Evolutionary conservation across 2,329 filamentous ascomycete genomes (phyloP).

Genomic region (Xylaria sp.): DNA sequence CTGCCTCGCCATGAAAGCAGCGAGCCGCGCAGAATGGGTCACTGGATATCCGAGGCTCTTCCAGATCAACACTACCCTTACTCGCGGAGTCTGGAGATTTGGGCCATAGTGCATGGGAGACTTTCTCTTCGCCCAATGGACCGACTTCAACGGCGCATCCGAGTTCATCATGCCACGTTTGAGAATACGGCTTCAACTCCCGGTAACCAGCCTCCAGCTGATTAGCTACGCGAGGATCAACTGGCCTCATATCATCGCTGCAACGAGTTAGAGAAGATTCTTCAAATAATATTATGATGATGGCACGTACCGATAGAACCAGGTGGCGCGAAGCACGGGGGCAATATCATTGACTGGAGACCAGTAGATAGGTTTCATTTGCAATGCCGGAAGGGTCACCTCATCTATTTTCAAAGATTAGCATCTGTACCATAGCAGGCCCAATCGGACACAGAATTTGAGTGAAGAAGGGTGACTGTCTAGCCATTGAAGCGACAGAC

Average conservation of each 20-base stretch:
- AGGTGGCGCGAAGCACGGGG: slow-evolving; percentile 77
- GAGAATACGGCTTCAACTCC: slow-evolving; percentile 79
- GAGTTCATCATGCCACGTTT: slow-evolving; percentile 89
- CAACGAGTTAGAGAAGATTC: slow-evolving; percentile 6
- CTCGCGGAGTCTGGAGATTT: slow-evolving; percentile 40
- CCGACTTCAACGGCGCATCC: slow-evolving; percentile 87
- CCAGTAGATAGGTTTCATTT: slow-evolving; percentile 98
- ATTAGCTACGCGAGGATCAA: slow-evolving; percentile 81
- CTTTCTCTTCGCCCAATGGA: slow-evolving; percentile 83
- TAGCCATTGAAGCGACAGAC: background rate
- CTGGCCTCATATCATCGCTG: slow-evolving; percentile 80
- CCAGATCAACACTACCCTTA: slow-evolving; percentile 31
- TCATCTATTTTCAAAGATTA: slow-evolving; percentile 44
- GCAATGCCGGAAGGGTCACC: slow-evolving; percentile 72
- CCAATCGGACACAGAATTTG: background rate
- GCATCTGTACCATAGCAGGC: background rate
- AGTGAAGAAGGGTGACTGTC: background rate
- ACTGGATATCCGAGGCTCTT: slow-evolving; percentile 42
- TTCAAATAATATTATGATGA: background rate
- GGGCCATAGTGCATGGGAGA: slow-evolving; percentile 78
- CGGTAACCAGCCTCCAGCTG: slow-evolving; percentile 87
- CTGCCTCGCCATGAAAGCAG: slow-evolving; percentile 55
- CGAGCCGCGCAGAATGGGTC: slow-evolving; percentile 56
- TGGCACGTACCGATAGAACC: slow-evolving; percentile 72
- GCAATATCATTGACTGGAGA: slow-evolving; percentile 86